These are phyloP conservation scores for Cutaneotrichosporon dermatis DNA, from an alignment of 1,284 basidiomycete species.

Conservation along the genomic window DNA sequence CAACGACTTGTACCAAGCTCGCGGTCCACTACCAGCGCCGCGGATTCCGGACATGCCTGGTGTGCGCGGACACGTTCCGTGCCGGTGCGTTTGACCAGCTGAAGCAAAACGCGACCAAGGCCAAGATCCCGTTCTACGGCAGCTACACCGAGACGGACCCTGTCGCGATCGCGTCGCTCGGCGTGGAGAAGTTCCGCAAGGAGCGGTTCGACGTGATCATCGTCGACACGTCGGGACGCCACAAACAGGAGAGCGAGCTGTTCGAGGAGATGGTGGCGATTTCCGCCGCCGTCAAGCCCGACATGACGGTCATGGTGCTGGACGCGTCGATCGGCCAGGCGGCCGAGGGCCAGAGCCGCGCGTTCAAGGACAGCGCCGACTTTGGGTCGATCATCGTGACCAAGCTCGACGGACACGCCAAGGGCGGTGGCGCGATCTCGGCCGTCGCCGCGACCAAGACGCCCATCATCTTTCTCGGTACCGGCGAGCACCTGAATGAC, in stretches of 20 bases:
- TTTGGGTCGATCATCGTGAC: constrained; percentile 99
- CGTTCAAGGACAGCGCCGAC: constrained; percentile 96
- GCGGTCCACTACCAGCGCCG: constrained; percentile 97
- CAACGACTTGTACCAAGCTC: constrained; percentile 94
- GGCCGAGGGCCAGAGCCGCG: constrained; percentile 88
- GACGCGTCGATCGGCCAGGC: constrained; percentile 86
- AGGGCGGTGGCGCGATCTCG: constrained; percentile 98
- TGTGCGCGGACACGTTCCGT: constrained; percentile 99
- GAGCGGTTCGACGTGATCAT: constrained; percentile 98
- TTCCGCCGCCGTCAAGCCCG: constrained; percentile 81
- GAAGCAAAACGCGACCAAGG: constrained; percentile 90
- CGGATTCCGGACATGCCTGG: constrained; percentile 96
- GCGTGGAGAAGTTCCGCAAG: constrained; percentile 95
- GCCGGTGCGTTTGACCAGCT: constrained; percentile 97
- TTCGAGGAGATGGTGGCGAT: constrained; percentile 99
- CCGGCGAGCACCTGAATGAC: constrained; percentile 94
- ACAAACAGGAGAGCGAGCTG: constrained; percentile 94
- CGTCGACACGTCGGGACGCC: constrained; percentile 95
- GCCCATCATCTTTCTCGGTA: constrained; percentile 97
- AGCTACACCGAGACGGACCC: constrained; percentile 99
- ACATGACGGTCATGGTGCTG: constrained; percentile 84
- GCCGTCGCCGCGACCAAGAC: constrained; percentile 92
- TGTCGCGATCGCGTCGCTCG: constrained; percentile 86
- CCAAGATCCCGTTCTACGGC: constrained; percentile 98
- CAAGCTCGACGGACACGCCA: constrained; percentile 99